Conservation (phyloP, 2,329 filamentous ascomycete genomes). For the Curvularia eragrostidis region DNA sequence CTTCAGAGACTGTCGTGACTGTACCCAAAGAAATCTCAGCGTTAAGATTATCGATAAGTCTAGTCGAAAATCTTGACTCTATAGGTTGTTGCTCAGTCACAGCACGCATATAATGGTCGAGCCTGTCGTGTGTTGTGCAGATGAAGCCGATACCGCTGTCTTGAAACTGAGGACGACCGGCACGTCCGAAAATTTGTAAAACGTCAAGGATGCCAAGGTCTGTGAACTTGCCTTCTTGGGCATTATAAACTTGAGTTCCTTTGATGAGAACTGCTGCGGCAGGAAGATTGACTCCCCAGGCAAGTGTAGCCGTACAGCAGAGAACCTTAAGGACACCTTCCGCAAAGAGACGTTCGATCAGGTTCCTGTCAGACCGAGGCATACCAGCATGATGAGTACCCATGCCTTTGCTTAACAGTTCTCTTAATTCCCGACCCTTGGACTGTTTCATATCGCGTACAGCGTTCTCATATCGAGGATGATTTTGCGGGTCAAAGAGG, state of each 20-base stretch:
- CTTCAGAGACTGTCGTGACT: conserved; percentile 91
- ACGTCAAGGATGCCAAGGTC: conserved; percentile 97
- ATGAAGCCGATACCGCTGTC: conserved; percentile 98
- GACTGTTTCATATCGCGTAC: conserved; percentile 84
- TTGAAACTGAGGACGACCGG: conserved; percentile 95
- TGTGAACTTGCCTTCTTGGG: conserved; percentile 94
- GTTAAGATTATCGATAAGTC: conserved; percentile 95
- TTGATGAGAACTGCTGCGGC: conserved; percentile 98
- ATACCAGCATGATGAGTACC: conserved; percentile 97
- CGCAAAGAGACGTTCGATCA: conserved; percentile 91
- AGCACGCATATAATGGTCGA: conserved; percentile 87
- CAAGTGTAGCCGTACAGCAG: conserved; percentile 96
- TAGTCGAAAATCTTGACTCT: conserved; percentile 93
- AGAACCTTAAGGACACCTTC: conserved; percentile 95
- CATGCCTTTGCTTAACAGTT: conserved; percentile 87
- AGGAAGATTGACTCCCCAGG: conserved; percentile 98
- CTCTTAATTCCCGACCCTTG: conserved; percentile 84
- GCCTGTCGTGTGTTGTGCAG: conserved; percentile 92
- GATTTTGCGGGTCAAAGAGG: conserved; percentile 79
- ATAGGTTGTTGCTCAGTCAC: conserved; percentile 97
- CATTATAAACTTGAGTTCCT: conserved; percentile 95
- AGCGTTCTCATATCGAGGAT: conserved; percentile 81
- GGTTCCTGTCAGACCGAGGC: conserved; percentile 89
- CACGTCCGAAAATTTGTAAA: conserved; percentile 97
- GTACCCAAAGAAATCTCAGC: conserved; percentile 93